These are phyloP conservation scores for Nakaseomyces bracarensis DNA, from an alignment of 1,139 yeast species.

Conservation along the genomic window DNA sequence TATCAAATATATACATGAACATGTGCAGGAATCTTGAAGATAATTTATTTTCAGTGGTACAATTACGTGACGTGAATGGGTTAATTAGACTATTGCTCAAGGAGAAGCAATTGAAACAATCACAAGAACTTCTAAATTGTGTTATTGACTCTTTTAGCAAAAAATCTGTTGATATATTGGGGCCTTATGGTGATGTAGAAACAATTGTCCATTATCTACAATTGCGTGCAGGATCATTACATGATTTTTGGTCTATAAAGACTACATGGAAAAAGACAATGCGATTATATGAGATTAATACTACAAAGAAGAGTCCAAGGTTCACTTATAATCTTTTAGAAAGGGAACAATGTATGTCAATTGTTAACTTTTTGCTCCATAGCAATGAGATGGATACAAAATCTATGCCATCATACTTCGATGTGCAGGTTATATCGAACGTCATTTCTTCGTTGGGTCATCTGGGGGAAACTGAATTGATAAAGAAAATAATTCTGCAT, in stretches of 20 bases:
- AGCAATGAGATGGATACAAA: background rate
- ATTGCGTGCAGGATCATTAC: slow-evolving; percentile 6
- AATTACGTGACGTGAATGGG: slow-evolving; percentile 19
- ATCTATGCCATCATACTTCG: background rate
- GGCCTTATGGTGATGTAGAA: slow-evolving; percentile 13
- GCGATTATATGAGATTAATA: slow-evolving; percentile 10
- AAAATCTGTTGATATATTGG: slow-evolving; percentile 10
- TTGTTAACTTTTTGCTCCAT: background rate
- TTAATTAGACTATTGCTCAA: slow-evolving; percentile 20
- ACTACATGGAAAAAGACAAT: slow-evolving; percentile 12
- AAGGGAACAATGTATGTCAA: slow-evolving; percentile 5
- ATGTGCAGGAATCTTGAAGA: background rate
- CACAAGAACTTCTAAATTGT: slow-evolving; percentile 20
- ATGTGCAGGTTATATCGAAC: slow-evolving; percentile 15
- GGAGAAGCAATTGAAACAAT: slow-evolving; percentile 20
- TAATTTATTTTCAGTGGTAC: background rate
- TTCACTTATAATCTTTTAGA: slow-evolving; percentile 17
- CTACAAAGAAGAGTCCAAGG: background rate
- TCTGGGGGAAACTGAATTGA: slow-evolving; percentile 14
- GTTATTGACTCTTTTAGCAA: slow-evolving; percentile 13
- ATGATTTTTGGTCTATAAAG: slow-evolving; percentile 4
- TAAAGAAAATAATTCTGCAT: slow-evolving; percentile 16
- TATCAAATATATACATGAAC: background rate
- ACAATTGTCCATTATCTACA: slow-evolving; percentile 16
- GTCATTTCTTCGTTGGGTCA: slow-evolving; percentile 24